phyloP scores from a whole-genome alignment of 1,139 yeast genomes.

The Hemisphaericaspora lyxosophila region DNA sequence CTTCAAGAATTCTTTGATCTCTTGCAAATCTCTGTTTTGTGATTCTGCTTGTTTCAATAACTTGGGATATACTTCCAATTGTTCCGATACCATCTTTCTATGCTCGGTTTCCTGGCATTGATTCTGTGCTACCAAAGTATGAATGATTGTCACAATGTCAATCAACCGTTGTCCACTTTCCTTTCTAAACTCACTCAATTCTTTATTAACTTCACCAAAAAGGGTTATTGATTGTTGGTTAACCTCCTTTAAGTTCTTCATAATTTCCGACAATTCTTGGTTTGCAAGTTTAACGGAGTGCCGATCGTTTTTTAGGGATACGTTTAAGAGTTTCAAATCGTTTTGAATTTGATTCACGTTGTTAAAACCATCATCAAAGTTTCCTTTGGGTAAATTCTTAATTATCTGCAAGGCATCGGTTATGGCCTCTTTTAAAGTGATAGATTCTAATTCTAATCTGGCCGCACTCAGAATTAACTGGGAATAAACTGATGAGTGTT shows the following conservation, averaged over 20 bases:
- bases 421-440: slow-evolving; percentile 24
- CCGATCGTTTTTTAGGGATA: slow-evolving; percentile 1
- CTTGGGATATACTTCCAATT: not conserved
- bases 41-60: slow-evolving; percentile 1
- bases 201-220: not conserved
- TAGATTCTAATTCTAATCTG: slow-evolving; percentile 32
- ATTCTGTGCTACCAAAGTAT: not conserved
- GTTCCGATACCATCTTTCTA: not conserved
- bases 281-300: not conserved
- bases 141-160: not conserved
- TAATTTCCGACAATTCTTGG: slow-evolving; percentile 3
- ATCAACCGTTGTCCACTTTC: not conserved
- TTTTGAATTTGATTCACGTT: slow-evolving; percentile 5
- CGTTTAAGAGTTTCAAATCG: slow-evolving; percentile 2
- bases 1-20: slow-evolving; percentile 22
- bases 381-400: slow-evolving; percentile 1
- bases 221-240: not conserved
- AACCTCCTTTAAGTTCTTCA: not conserved
- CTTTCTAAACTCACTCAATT: not conserved
- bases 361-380: not conserved
- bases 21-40: slow-evolving; percentile 10
- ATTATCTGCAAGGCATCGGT: slow-evolving; percentile 7
- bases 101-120: not conserved
- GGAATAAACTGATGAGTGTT: not conserved
- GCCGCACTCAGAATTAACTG: slow-evolving; percentile 31